Evolutionary conservation across 164 flowering plant species (phyloP), one percentile per base, ranked within the genome.

Genomic region (Warburgia ugandensis): DNA sequence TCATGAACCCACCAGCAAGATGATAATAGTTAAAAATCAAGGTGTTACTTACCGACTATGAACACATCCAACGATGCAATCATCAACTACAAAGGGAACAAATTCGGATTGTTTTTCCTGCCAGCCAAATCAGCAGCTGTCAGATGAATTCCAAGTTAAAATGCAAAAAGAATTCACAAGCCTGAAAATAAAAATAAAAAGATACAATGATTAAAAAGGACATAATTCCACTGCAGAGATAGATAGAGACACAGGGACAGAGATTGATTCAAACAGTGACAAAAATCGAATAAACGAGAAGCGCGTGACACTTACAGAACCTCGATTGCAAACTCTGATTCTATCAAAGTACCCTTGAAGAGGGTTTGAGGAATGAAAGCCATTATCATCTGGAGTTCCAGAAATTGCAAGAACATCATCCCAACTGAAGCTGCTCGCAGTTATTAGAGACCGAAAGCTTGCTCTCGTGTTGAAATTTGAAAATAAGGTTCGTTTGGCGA

Each of bases 291-390:
- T 13, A 11, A 44, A 44, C 25, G 27, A 7, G 1, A 44, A 26
- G 16, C 13, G 5, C 0, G n/a, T 4, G 3, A 4, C 2, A 53
- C 62, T 49, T 58, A 58, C 62, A 25, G 23, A 50, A 4, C 62
- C 54, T 3, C 62, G 62, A 41, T 58, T 58, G 33, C 62, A 58
- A n/a, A 29, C n/a, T 20, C 35, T 39, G 32, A 58, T 47, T 25
- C 42, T 58, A 10, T 58, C 16, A 31, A 40, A 32, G 31, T 49
- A 58, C 0, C 48, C 39, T n/a, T 29, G 30, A 30, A 58, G 37
- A n/a, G n/a, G n/a, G n/a, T n/a, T n/a, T n/a, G n/a, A n/a, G n/a
- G n/a, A n/a, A 32, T 21, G 33, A 23, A 29, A 19, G 32, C 41
- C 11, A 21, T 11, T 17, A 19, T 11, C 45, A 27, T 41, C 54